These are phyloP conservation scores for Dactylonectria estremocensis DNA, from an alignment of 2,329 filamentous ascomycete species.

Conservation along the genomic window DNA sequence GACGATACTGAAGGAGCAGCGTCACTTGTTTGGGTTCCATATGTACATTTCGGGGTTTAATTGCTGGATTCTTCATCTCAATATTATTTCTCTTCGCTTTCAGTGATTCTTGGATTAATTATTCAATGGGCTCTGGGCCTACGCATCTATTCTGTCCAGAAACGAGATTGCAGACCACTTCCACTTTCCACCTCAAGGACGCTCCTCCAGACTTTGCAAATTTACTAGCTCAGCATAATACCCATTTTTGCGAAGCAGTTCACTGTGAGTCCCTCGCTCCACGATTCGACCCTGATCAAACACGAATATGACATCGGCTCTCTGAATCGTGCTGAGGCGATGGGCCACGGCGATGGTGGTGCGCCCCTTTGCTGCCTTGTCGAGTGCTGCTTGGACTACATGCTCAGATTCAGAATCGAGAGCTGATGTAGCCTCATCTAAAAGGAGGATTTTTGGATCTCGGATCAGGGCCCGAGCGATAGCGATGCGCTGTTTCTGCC, in stretches of 20 bases:
- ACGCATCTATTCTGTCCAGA: not conserved
- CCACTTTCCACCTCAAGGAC: not conserved
- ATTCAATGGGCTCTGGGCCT: not conserved
- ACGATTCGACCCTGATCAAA: conserved; percentile 17
- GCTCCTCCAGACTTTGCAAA: conserved; percentile 13
- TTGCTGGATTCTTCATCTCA: not conserved
- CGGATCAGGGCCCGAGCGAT: conserved; percentile 20
- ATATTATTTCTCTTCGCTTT: not conserved
- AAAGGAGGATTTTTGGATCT: conserved; percentile 7
- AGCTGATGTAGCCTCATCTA: conserved; percentile 18
- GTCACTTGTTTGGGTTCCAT: not conserved
- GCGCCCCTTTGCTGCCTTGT: conserved; percentile 15
- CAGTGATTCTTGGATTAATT: not conserved
- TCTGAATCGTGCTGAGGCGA: conserved; percentile 17
- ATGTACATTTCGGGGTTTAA: not conserved
- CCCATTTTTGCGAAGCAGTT: not conserved
- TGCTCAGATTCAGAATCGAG: conserved; percentile 15
- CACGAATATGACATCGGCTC: conserved; percentile 9
- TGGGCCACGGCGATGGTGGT: conserved; percentile 17
- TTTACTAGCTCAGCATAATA: conserved; percentile 15
- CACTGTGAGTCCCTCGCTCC: not conserved
- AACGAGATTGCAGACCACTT: not conserved
- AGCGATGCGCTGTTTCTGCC: conserved; percentile 18
- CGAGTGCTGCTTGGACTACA: conserved; percentile 11
- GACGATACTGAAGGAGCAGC: not conserved